Base-by-base conservation (phyloP, 2,329 filamentous ascomycete genomes). In the Trichothecium roseum region DNA sequence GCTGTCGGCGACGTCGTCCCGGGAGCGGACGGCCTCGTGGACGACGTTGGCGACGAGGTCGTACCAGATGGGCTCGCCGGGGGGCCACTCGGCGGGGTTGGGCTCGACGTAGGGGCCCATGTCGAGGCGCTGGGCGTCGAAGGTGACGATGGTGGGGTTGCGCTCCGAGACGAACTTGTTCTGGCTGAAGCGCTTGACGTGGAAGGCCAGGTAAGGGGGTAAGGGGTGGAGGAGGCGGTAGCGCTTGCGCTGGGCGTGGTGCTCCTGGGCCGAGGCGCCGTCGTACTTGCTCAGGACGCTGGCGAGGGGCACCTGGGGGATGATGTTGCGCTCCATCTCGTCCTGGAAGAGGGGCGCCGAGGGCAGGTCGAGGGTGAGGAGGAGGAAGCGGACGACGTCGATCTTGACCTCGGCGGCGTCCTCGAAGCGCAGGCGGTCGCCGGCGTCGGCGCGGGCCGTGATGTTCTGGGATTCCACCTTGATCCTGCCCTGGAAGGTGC, bases 141-240 rank as follows among this genome's bases (percentile, higher is more conserved):
- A 98, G 0, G 89, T 96, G 43, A 98, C 91, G 51, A 98, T 98
- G 8, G 91, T 98, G 1, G 89, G 91, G 57, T 98, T 98, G 34
- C 91, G 83, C 62, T 96, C 89, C 3, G 82, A 76, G 15, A 98
- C 84, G 53, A 98, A 98, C 57, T 95, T 94, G 67, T 98, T 98
- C 45, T 83, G 80, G 46, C 81, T 85, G 69, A 98, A 98, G 47
- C 91, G 86, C 65, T 96, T 96, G 64, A 96, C 81, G 64, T 98
- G 89, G 63, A 98, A 86, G 36, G 91, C 68, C 14, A 98, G 75
- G 54, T 82, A 96, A 0, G 88, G 89, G 1, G 91, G 91, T 0
- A 98, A 69, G 1, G 91, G 91, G 51, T 94, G 88, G 32, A 94
- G 64, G 4, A 98, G 70, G 13, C 89, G 78, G 61, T 95, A 95